Percentiles rank a stretch among this genome's conserved stretches.
Evolutionary conservation across 139 green algal species (phyloP).

Genomic region (Closterium sp.): DNA sequence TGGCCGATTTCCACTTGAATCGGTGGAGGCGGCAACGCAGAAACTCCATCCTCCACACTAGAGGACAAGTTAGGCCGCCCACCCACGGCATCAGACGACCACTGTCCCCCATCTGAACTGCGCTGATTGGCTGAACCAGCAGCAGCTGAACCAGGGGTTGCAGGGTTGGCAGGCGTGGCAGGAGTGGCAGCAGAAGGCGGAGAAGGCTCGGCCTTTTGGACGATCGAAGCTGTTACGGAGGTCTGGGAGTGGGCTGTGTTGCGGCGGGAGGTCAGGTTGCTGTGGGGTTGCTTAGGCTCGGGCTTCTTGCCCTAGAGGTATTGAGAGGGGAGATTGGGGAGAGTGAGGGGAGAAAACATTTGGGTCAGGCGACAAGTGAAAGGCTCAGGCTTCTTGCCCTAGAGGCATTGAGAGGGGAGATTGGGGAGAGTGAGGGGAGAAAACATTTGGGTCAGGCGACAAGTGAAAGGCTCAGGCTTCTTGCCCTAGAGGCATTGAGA

Average conservation of each 20-base stretch:
- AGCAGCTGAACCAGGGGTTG: background rate
- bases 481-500: no score
- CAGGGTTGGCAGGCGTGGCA: background rate
- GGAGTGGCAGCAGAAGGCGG: background rate
- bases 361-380: no score
- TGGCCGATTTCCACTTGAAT: conserved; percentile 30
- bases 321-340: background rate
- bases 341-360: no score
- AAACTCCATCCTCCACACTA: background rate
- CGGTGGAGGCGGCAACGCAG: background rate
- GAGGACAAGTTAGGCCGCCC: background rate
- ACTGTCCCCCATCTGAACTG: background rate
- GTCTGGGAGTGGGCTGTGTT: background rate
- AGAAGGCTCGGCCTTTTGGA: background rate
- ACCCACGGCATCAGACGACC: background rate
- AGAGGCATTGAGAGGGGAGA: no score
- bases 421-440: no score
- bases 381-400: no score
- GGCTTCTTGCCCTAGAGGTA: conserved; percentile 17
- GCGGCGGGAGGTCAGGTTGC: background rate
- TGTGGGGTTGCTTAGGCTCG: conserved; percentile 13
- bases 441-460: no score
- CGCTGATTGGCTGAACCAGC: no score
- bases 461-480: no score
- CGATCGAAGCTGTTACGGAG: background rate